A percentile compares a stretch with the other conserved stretches of the same genome.
Conservation (phyloP, 768 basidiomycete species). For the Tylopilus felleus region DNA sequence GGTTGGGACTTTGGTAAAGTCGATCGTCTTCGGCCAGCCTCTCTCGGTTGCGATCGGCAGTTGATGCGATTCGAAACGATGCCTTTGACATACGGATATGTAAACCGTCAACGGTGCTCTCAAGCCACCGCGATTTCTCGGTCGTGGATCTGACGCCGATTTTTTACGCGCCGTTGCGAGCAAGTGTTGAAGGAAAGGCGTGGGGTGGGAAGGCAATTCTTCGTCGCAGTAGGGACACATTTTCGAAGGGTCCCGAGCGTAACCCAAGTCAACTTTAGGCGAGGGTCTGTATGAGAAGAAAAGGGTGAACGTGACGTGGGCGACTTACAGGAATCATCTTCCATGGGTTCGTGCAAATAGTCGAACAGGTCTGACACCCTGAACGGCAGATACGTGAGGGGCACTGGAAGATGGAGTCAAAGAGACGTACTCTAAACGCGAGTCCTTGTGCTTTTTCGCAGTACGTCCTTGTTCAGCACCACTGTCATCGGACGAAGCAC, state of each 20-base stretch:
- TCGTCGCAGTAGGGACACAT: constrained; percentile 84
- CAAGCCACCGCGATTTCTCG: constrained; percentile 65
- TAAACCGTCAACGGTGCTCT: constrained; percentile 49
- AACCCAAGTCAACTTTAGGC: constrained; percentile 48
- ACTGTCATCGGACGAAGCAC: constrained; percentile 34
- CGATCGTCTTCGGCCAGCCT: constrained; percentile 76
- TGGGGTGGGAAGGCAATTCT: constrained; percentile 58
- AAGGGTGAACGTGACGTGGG: neutral
- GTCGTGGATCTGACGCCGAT: constrained; percentile 60
- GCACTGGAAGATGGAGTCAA: constrained; percentile 7
- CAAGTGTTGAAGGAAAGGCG: constrained; percentile 54
- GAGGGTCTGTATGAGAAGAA: neutral
- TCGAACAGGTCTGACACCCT: constrained; percentile 12
- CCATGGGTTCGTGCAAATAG: constrained; percentile 20
- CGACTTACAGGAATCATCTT: constrained; percentile 43
- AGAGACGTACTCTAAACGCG: constrained; percentile 9
- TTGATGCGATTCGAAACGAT: constrained; percentile 70
- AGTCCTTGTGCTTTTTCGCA: constrained; percentile 35
- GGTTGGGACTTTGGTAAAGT: constrained; percentile 53
- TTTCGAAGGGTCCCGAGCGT: constrained; percentile 56
- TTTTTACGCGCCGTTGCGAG: constrained; percentile 49
- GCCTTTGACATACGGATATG: constrained; percentile 70
- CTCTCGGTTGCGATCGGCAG: constrained; percentile 66
- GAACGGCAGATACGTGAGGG: neutral
- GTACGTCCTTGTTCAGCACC: constrained; percentile 23